These are phyloP conservation scores for Fusarium incarnatum DNA, from an alignment of 2,329 filamentous ascomycete species.

Conservation along the genomic window DNA sequence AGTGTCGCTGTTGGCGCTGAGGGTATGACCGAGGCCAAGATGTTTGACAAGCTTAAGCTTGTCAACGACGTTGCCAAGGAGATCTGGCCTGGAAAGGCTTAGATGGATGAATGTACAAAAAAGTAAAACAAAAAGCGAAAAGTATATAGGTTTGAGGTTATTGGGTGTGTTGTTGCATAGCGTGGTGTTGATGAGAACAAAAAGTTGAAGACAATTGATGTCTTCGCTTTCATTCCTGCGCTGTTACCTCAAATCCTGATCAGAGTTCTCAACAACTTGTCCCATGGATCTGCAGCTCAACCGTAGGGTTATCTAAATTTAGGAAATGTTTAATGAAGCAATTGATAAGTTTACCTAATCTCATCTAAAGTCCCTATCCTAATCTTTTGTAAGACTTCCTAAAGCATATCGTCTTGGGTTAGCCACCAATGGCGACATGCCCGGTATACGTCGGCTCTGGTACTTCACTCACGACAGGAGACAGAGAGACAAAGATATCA, in stretches of 20 bases:
- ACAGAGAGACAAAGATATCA: neutral
- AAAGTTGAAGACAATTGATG: neutral
- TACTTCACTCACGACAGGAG: neutral
- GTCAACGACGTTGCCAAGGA: slow-evolving; percentile 74
- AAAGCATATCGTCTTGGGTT: neutral
- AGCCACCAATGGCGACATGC: neutral
- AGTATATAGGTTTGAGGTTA: slow-evolving; percentile 7
- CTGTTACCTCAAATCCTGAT: neutral
- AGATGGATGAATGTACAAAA: neutral
- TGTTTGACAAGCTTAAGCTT: slow-evolving; percentile 77
- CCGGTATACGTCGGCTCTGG: neutral
- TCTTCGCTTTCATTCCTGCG: neutral
- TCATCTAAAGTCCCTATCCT: neutral
- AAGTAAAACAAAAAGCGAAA: neutral
- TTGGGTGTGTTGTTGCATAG: slow-evolving; percentile 23
- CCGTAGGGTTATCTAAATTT: neutral
- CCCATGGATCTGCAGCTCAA: neutral
- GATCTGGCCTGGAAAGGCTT: slow-evolving; percentile 63
- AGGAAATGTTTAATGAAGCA: neutral
- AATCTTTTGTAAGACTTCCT: neutral
- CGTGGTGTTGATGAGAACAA: slow-evolving; percentile 26
- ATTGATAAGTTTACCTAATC: neutral
- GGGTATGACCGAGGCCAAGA: slow-evolving; percentile 72
- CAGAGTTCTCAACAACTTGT: neutral
- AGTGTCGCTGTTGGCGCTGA: slow-evolving; percentile 75